phyloP scores from a whole-genome alignment of 805 yeast species.

The Wickerhamiella domercqiae region DNA sequence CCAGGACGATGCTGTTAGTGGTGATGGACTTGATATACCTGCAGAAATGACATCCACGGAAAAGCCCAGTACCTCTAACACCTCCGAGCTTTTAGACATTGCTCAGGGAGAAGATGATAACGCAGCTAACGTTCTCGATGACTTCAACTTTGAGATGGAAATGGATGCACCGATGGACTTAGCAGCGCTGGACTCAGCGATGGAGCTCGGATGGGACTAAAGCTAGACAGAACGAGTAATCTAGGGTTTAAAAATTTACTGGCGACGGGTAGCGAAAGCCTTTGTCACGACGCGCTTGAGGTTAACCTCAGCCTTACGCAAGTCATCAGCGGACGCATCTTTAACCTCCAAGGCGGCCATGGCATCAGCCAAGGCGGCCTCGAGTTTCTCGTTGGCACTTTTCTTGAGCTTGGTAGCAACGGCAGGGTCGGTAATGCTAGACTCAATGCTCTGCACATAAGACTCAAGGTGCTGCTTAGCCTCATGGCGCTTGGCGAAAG shows the following conservation, averaged over 20 bases:
- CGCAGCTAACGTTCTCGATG: constrained; percentile 1
- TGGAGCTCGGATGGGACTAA: constrained; percentile 17
- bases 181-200: constrained; percentile 19
- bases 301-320: constrained; percentile 97
- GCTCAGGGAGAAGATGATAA: too few species aligned
- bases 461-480: constrained; percentile 98
- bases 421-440: constrained; percentile 96
- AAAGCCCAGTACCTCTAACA: too few species aligned
- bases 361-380: constrained; percentile 95
- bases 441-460: constrained; percentile 89
- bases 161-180: constrained; percentile 17
- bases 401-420: constrained; percentile 94
- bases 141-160: constrained; percentile 6
- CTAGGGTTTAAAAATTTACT: constrained; percentile 7
- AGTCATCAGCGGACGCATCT: constrained; percentile 92
- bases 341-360: constrained; percentile 93
- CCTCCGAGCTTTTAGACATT: too few species aligned
- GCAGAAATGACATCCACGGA: too few species aligned
- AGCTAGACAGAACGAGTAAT: neutral
- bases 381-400: constrained; percentile 93
- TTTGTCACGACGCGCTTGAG: constrained; percentile 99
- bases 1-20: too few species aligned
- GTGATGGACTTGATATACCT: too few species aligned
- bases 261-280: constrained; percentile 88
- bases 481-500: constrained; percentile 98